Conservation (phyloP, 331 rosid species). For the Pyrus hybrid region DNA sequence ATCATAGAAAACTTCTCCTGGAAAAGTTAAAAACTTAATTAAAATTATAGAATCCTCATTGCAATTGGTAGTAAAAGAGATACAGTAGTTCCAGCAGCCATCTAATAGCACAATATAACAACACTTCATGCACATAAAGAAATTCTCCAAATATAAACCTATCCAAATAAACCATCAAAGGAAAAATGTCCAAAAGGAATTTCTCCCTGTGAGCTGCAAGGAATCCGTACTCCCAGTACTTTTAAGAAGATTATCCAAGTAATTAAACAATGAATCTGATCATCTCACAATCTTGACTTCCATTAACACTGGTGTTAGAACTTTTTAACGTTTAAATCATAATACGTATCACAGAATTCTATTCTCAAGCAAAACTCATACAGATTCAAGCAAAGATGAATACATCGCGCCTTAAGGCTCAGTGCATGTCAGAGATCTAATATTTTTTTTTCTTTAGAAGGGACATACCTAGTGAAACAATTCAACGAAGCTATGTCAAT, state of each 20-base stretch:
- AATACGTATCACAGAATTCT: not conserved
- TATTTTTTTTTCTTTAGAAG: not conserved
- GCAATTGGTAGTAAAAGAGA: conserved; percentile 7
- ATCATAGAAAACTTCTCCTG: conserved; percentile 81
- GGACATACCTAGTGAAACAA: not conserved
- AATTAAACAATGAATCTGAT: not conserved
- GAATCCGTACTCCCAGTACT: not conserved
- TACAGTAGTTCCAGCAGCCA: conserved; percentile 13
- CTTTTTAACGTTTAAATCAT: not conserved
- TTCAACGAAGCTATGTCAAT: not conserved
- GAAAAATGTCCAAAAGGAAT: not conserved
- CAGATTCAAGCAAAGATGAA: not conserved
- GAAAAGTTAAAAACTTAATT: conserved; percentile 3
- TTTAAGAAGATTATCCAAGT: not conserved
- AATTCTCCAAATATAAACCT: not conserved
- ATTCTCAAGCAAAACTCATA: not conserved
- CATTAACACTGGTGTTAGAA: not conserved
- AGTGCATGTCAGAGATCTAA: not conserved
- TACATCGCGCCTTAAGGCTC: not conserved
- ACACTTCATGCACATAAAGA: not conserved
- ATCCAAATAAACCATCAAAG: not conserved
- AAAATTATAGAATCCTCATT: conserved; percentile 7
- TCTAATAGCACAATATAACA: not conserved
- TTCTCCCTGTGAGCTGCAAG: not conserved
- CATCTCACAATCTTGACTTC: not conserved